Conservation (phyloP, 345 rosid genomes). For the Carallia brachiata region DNA sequence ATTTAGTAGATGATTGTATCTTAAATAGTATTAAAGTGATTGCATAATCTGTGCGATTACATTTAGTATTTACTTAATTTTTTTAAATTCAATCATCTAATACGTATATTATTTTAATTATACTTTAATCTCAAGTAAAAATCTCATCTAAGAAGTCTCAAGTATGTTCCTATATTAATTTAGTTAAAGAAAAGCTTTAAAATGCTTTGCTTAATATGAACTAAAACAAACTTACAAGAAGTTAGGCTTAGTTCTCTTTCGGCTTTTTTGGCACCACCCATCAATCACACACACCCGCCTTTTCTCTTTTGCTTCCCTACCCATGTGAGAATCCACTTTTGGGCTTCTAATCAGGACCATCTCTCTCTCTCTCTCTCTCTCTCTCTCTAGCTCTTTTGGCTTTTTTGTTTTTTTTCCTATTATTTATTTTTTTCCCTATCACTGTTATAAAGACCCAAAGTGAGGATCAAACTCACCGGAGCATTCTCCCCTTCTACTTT, state of each 20-base stretch:
- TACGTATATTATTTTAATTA: no score
- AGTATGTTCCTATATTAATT: no score
- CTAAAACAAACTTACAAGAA: not conserved
- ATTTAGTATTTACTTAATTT: no score
- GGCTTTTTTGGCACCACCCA: not conserved
- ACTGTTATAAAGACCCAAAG: not conserved
- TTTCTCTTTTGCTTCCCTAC: constrained; percentile 4
- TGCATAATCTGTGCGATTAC: no score
- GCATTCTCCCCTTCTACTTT: not conserved
- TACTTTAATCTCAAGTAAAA: no score
- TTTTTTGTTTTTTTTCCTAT: no score
- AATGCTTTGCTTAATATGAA: not conserved
- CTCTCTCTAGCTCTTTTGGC: no score
- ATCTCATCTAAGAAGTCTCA: no score
- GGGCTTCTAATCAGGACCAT: constrained; percentile 9
- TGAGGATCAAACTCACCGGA: not conserved
- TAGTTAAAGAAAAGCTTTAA: not conserved
- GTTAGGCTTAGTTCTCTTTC: no score
- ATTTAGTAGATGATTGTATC: no score
- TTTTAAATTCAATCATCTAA: no score
- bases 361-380: not conserved
- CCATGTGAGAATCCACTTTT: constrained; percentile 29
- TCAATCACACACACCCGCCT: constrained; percentile 40
- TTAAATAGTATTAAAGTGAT: no score
- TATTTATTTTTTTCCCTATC: not conserved